phyloP scores from a whole-genome alignment of 1,284 basidiomycete genomes.

The Anthracocystis setariae region DNA sequence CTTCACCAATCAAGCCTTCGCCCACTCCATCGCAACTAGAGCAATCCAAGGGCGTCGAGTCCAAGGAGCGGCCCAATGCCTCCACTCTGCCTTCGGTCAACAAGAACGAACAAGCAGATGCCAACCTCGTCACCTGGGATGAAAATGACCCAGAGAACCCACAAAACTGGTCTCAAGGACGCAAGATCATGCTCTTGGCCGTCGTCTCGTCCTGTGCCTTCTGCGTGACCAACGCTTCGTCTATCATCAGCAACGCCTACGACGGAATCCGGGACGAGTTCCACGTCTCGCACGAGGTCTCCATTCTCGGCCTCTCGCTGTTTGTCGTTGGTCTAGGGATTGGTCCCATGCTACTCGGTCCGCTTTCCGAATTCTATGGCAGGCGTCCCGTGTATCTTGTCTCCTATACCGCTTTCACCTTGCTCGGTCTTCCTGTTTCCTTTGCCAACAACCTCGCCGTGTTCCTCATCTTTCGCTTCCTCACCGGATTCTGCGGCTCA shows the following conservation, averaged over 20 bases:
- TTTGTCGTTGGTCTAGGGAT: constrained; percentile 72
- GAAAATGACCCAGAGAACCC: constrained; percentile 49
- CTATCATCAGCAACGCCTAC: constrained; percentile 58
- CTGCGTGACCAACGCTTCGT: constrained; percentile 53
- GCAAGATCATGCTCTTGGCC: constrained; percentile 40
- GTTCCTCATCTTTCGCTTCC: constrained; percentile 62
- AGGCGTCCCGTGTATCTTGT: constrained; percentile 52
- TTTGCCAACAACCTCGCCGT: constrained; percentile 63
- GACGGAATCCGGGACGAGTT: constrained; percentile 72
- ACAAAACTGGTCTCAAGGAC: constrained; percentile 28
- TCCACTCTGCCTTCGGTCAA: background rate
- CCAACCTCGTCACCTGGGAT: constrained; percentile 43
- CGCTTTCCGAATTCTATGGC: constrained; percentile 74
- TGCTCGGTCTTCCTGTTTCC: constrained; percentile 51
- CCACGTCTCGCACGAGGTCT: constrained; percentile 75
- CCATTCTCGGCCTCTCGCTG: constrained; percentile 78
- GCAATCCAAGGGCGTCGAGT: background rate
- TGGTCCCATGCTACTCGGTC: constrained; percentile 70
- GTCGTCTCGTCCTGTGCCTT: constrained; percentile 43
- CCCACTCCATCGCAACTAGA: constrained; percentile 22
- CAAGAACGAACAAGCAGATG: constrained; percentile 15
- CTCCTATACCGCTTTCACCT: constrained; percentile 49
- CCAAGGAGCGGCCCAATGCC: background rate
- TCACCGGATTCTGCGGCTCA: constrained; percentile 64
- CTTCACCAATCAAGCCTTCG: constrained; percentile 8